Conservation (phyloP, 148 eudicot genomes). For the Chenopodium suecicum region DNA sequence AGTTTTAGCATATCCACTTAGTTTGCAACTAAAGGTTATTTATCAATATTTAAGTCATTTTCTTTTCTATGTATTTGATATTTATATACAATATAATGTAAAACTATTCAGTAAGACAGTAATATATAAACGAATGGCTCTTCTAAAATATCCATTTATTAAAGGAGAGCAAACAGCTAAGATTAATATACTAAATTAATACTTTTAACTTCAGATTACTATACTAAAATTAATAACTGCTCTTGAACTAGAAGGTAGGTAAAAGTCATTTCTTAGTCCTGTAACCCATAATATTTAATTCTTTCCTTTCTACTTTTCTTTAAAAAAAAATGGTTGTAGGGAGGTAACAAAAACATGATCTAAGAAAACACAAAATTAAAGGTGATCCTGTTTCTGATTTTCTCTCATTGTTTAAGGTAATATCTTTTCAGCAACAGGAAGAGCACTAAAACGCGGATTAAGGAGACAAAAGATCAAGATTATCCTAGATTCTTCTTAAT, state of each 20-base stretch:
- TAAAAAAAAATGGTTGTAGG: background rate
- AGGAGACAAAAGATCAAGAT: conserved; percentile 17
- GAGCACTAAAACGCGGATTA: conserved; percentile 9
- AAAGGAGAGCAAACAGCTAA: background rate
- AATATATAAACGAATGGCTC: background rate
- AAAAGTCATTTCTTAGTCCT: conserved; percentile 20
- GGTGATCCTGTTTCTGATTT: background rate
- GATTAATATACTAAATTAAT: background rate
- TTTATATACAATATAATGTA: background rate
- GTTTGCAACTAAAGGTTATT: background rate
- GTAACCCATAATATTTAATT: conserved; percentile 2
- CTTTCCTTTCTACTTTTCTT: conserved; percentile 1
- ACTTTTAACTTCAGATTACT: conserved; percentile 1
- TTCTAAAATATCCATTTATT: background rate
- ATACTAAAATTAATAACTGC: conserved; percentile 10
- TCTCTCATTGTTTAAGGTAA: conserved; percentile 3
- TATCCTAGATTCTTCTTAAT: conserved; percentile 11
- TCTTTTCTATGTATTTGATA: background rate
- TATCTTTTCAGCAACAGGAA: background rate
- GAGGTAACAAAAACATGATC: background rate
- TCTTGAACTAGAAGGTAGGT: conserved; percentile 10
- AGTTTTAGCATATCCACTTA: too few species aligned
- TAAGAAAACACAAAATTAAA: background rate
- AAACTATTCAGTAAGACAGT: background rate
- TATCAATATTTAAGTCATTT: background rate